Evolutionary conservation across 164 flowering plant species (phyloP).

Genomic region (Tinospora cordifolia): DNA sequence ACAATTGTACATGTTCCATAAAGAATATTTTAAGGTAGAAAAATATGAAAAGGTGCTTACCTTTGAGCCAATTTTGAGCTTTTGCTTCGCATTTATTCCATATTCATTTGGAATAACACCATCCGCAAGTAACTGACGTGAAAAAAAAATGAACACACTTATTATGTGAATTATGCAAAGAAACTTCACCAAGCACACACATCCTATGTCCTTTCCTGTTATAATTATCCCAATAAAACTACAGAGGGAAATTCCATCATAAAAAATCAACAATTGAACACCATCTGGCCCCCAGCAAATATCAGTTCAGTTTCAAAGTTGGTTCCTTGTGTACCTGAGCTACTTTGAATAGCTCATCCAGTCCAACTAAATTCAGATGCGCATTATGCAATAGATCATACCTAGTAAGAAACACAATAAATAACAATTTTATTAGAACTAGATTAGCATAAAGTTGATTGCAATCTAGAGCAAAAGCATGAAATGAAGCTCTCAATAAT

Average conservation of each 20-base stretch:
- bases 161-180: neutral
- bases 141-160: slow-evolving; percentile 4
- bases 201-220: neutral
- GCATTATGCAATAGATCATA: slow-evolving; percentile 97
- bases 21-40: neutral
- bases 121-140: slow-evolving; percentile 86
- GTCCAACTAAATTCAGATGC: slow-evolving; percentile 81
- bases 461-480: neutral
- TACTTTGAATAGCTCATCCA: slow-evolving; percentile 91
- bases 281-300: neutral
- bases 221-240: neutral
- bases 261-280: neutral
- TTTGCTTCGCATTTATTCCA: slow-evolving; percentile 90
- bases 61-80: slow-evolving; percentile 95
- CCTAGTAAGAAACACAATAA: slow-evolving; percentile 33
- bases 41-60: slow-evolving; percentile 25
- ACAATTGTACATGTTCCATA: too few species aligned
- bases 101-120: slow-evolving; percentile 99
- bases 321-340: slow-evolving; percentile 61
- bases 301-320: neutral
- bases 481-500: neutral
- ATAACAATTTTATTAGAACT: neutral
- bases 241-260: neutral
- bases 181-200: neutral
- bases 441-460: neutral